Evolutionary conservation across 352 stramenopile species (phyloP), one percentile per base, ranked within the genome.

Genomic region (Blastocystis sp.): DNA sequence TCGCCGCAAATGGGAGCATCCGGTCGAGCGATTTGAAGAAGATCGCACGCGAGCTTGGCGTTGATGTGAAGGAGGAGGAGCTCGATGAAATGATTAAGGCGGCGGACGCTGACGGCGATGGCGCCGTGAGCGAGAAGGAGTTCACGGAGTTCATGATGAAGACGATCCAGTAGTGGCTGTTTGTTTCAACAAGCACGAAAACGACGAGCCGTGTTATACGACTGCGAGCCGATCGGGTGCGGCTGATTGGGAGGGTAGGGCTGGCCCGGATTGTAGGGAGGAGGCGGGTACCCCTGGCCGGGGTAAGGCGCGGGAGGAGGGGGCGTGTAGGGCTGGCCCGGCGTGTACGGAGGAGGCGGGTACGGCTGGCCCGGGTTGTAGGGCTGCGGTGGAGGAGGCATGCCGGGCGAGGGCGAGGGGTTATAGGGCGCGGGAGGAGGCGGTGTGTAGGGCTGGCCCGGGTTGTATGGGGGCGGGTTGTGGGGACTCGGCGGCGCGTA

Each of bases 111-210:
- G 94, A 98, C 90, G 94, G 96, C 78, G 94, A 98, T 90, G 96
- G 96, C 60, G 94, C 98, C 91, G 97, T 98, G 90, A 97, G 95
- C 86, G 92, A 95, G 78, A 95, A 98, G 76, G 96, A 99, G 89
- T 99, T 99, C 90, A 94, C 97, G 77, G 91, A 93, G 67, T 98
- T 99, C 90, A 98, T 99, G 96, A 98, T 96, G 86, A 98, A 98
- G 91, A 96, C 92, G 10, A 93, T 90, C 7, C 89, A 94, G 67
- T 94, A 93, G 88, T 94, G 91, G 86, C 21, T 60, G 40, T 89
- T 81, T 66, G 38, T 89, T 84, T 14, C 17, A 45, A 67, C 56
- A 84, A 62, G 34, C 9, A 84, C 7, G 21, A 7, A 28, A 65
- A 38, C 23, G 19, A 65, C 9, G 14, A 14, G 48, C 14, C 48